A percentile compares a stretch with the other conserved stretches of the same genome.
Conservation (phyloP, 2,329 filamentous ascomycete species). For the Fusarium coffeatum region DNA sequence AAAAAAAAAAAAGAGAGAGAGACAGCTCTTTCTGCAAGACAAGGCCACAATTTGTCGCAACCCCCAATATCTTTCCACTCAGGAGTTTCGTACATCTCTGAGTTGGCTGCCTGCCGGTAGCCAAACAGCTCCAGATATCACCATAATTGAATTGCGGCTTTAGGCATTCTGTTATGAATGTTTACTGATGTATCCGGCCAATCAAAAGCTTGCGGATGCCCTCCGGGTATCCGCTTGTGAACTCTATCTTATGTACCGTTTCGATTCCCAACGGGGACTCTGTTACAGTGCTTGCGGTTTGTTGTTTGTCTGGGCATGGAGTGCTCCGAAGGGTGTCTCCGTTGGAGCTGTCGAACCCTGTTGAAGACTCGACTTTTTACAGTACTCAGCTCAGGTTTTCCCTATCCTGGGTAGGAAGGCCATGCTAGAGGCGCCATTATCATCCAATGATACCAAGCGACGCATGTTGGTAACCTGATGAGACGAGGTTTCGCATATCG, state of each 20-base stretch:
- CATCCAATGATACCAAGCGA: constrained; percentile 20
- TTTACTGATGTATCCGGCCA: constrained; percentile 2
- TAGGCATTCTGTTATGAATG: constrained; percentile 2
- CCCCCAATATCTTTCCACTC: not conserved
- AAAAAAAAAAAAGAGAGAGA: not conserved
- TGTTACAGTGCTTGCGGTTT: constrained; percentile 10
- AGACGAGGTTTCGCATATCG: constrained; percentile 17
- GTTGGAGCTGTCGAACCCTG: constrained; percentile 19
- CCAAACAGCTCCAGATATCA: not conserved
- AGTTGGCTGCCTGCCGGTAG: not conserved
- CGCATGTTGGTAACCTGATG: constrained; percentile 20
- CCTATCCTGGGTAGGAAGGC: constrained; percentile 6
- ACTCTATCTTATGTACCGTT: constrained; percentile 32
- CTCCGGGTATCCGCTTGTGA: constrained; percentile 21
- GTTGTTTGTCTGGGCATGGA: constrained; percentile 29
- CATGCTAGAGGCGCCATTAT: constrained; percentile 6
- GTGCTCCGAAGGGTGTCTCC: constrained; percentile 27
- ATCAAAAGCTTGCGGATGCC: constrained; percentile 21
- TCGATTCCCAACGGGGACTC: constrained; percentile 3
- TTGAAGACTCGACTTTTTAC: constrained; percentile 9
- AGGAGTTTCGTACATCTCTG: not conserved
- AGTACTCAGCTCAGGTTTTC: constrained; percentile 19
- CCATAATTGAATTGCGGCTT: constrained; percentile 23
- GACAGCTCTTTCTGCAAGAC: not conserved
- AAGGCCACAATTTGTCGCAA: not conserved